Conservation (phyloP, 2,329 filamentous ascomycete genomes). For the Thermothelomyces thermophilus region DNA sequence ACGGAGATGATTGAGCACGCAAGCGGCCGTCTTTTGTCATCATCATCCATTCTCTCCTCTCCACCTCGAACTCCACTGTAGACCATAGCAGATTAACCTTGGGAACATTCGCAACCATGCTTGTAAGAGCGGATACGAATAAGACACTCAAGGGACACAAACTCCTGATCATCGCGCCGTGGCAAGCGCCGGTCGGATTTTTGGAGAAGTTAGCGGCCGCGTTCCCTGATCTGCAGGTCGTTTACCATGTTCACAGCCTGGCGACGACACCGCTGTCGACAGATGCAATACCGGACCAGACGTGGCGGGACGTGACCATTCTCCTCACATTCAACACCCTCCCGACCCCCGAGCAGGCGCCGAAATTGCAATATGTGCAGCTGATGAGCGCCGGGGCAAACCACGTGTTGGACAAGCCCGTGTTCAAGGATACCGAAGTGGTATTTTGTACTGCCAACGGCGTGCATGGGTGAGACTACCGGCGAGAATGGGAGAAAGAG, state of each 20-base stretch:
- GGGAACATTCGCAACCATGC: neutral
- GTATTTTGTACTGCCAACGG: constrained; percentile 50
- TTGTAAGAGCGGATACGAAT: constrained; percentile 24
- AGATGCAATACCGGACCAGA: constrained; percentile 26
- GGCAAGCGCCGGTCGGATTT: constrained; percentile 29
- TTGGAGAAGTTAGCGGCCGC: constrained; percentile 32
- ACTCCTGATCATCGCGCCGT: constrained; percentile 37
- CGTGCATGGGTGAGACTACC: constrained; percentile 44
- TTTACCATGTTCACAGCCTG: constrained; percentile 28
- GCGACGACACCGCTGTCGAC: constrained; percentile 16
- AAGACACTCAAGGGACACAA: constrained; percentile 42
- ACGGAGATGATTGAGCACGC: no score
- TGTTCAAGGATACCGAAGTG: constrained; percentile 46
- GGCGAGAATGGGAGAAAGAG: neutral
- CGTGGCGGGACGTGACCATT: constrained; percentile 45
- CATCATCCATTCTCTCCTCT: no score
- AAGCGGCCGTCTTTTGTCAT: no score
- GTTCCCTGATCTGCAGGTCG: constrained; percentile 41
- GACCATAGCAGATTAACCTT: no score
- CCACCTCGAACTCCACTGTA: no score
- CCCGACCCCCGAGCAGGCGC: constrained; percentile 38
- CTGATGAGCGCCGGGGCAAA: constrained; percentile 50
- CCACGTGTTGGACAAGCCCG: constrained; percentile 37
- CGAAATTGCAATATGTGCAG: constrained; percentile 47
- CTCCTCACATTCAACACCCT: constrained; percentile 38